Conservation (phyloP, 1,284 basidiomycete genomes). For the Papiliotrema flavescens region DNA sequence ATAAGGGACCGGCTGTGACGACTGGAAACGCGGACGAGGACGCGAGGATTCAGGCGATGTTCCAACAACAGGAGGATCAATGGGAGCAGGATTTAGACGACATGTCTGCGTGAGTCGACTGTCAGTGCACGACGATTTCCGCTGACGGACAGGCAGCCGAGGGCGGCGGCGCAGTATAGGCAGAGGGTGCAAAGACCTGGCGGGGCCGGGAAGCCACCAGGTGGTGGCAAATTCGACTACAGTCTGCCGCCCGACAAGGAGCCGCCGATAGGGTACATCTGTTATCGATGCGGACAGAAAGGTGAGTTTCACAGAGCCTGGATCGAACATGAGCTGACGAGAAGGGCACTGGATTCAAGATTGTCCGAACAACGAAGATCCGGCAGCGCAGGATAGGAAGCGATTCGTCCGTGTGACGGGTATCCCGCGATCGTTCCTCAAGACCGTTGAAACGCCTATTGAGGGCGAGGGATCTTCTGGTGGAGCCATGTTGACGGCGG, state of each 20-base stretch:
- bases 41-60: slow-evolving; percentile 44
- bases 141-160: slow-evolving; percentile 4
- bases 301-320: slow-evolving; percentile 55
- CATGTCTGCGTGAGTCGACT: slow-evolving; percentile 40
- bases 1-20: slow-evolving; percentile 30
- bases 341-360: slow-evolving; percentile 99
- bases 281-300: slow-evolving; percentile 97
- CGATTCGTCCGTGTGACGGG: slow-evolving; percentile 97
- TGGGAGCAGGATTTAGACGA: slow-evolving; percentile 49
- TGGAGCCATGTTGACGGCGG: slow-evolving; percentile 94
- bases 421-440: slow-evolving; percentile 94
- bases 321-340: slow-evolving; percentile 3
- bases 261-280: slow-evolving; percentile 89
- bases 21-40: slow-evolving; percentile 48
- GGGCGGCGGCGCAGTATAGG: slow-evolving; percentile 9
- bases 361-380: slow-evolving; percentile 95
- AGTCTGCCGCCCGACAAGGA: slow-evolving; percentile 52
- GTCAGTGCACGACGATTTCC: background rate
- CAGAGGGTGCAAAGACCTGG: slow-evolving; percentile 26
- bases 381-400: slow-evolving; percentile 88
- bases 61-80: slow-evolving; percentile 42
- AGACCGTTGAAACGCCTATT: slow-evolving; percentile 85
- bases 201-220: slow-evolving; percentile 57
- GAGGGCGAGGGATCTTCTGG: slow-evolving; percentile 63
- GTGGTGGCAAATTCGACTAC: slow-evolving; percentile 45